Conservation (phyloP, 106 monocot genomes). For the Triglochin maritima region DNA sequence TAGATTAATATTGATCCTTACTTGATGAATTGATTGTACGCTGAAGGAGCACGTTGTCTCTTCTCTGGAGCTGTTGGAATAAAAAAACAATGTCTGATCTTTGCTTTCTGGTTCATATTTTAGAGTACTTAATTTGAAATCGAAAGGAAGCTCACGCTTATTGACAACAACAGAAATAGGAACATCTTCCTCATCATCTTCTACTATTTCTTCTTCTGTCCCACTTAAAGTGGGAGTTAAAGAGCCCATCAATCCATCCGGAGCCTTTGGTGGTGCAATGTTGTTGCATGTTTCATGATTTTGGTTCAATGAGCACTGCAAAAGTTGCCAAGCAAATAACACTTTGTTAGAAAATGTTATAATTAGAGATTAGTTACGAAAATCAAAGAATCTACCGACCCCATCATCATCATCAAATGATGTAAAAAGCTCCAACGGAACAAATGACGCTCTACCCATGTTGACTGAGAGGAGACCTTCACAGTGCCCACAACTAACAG, state of each 20-base stretch:
- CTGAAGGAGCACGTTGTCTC: slow-evolving; percentile 82
- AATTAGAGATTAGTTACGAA: background rate
- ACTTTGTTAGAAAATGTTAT: background rate
- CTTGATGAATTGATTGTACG: slow-evolving; percentile 95
- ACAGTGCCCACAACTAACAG: slow-evolving; percentile 82
- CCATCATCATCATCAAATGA: slow-evolving; percentile 25
- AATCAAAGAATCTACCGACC: background rate
- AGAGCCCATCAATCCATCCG: background rate
- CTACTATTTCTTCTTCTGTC: background rate
- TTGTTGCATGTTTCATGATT: background rate
- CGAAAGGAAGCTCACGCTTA: slow-evolving; percentile 40
- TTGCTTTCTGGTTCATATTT: background rate
- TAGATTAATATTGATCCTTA: slow-evolving; percentile 11
- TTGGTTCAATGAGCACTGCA: background rate
- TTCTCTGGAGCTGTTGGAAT: slow-evolving; percentile 72
- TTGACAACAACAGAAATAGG: slow-evolving; percentile 29
- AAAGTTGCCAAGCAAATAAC: background rate
- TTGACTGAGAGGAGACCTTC: slow-evolving; percentile 63
- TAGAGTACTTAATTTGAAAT: background rate
- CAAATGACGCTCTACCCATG: slow-evolving; percentile 32
- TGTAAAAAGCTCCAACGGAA: slow-evolving; percentile 42
- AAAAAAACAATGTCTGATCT: background rate
- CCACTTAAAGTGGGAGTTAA: background rate
- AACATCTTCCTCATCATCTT: slow-evolving; percentile 3
- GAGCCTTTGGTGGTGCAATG: background rate